Evolutionary conservation across 345 rosid species (phyloP).

Genomic region (Euphorbia lathyris): DNA sequence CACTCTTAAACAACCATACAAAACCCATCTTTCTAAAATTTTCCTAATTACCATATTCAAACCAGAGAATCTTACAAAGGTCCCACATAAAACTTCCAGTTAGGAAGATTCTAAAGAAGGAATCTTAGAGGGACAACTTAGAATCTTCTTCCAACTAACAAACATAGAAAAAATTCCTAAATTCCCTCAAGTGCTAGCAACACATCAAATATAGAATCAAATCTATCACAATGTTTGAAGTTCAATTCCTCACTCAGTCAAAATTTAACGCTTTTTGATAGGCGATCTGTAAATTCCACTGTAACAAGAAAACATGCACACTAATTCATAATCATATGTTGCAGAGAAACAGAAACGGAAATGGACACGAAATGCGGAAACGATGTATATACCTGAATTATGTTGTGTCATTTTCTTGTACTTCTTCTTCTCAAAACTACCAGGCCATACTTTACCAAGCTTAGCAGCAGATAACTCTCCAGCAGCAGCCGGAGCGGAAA

Average conservation of each 20-base stretch:
- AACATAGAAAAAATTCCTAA: conserved; percentile 2
- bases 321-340: too few relatives aligned
- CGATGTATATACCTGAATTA: conserved; percentile 57
- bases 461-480: conserved; percentile 44
- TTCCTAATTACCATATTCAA: conserved; percentile 26
- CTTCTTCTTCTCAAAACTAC: conserved; percentile 47
- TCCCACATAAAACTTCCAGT: conserved; percentile 24
- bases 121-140: conserved; percentile 21
- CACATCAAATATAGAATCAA: conserved; percentile 15
- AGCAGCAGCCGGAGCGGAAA: conserved; percentile 37
- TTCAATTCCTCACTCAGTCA: too few relatives aligned
- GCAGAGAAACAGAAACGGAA: too few relatives aligned
- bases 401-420: conserved; percentile 45
- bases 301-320: too few relatives aligned
- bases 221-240: not conserved
- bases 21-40: too few relatives aligned
- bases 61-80: conserved; percentile 27
- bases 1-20: conserved; percentile 22
- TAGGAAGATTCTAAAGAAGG: conserved; percentile 17
- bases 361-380: too few relatives aligned
- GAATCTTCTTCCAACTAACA: conserved; percentile 11
- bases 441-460: conserved; percentile 43
- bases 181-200: conserved; percentile 4
- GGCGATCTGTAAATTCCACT: too few relatives aligned
- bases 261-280: too few relatives aligned